These are phyloP conservation scores for Thalassiosira gravida DNA, from an alignment of 352 stramenopile genomes.

Conservation along the genomic window DNA sequence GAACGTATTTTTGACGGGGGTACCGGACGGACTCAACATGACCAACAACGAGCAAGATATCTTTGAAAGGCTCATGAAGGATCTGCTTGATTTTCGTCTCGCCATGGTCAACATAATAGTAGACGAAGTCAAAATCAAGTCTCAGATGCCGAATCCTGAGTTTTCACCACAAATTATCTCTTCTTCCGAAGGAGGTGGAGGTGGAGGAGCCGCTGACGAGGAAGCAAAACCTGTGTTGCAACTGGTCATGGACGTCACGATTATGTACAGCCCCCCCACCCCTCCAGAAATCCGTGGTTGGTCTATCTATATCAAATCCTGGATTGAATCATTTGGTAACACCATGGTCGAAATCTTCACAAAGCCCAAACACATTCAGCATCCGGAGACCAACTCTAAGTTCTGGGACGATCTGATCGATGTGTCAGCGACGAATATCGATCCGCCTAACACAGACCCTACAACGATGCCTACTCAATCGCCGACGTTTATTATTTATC, in stretches of 20 bases:
- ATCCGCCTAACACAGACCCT: slow-evolving; percentile 24
- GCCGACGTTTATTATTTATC: slow-evolving; percentile 53
- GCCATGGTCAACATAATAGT: slow-evolving; percentile 33
- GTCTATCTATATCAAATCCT: slow-evolving; percentile 64
- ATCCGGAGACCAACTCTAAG: slow-evolving; percentile 55
- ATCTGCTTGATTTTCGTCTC: slow-evolving; percentile 41
- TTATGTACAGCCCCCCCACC: slow-evolving; percentile 32
- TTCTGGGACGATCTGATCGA: slow-evolving; percentile 57
- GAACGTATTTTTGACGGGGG: slow-evolving; percentile 56
- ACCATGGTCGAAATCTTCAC: slow-evolving; percentile 61
- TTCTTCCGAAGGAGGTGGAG: slow-evolving; percentile 12
- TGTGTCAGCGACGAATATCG: slow-evolving; percentile 45
- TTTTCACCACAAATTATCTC: slow-evolving; percentile 25
- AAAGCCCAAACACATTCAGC: slow-evolving; percentile 55
- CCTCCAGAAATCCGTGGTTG: slow-evolving; percentile 48
- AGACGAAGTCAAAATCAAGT: slow-evolving; percentile 26
- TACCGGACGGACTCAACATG: slow-evolving; percentile 45
- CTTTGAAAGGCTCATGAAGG: slow-evolving; percentile 50
- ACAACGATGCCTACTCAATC: slow-evolving; percentile 30
- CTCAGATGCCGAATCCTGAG: slow-evolving; percentile 33
- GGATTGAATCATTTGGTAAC: slow-evolving; percentile 58
- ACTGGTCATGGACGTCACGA: slow-evolving; percentile 50
- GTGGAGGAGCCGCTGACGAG: no score
- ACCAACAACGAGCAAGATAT: slow-evolving; percentile 44
- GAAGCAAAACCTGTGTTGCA: slow-evolving; percentile 39